These are phyloP conservation scores for Periconia digitata DNA, from an alignment of 2,329 filamentous ascomycete species.

Conservation along the genomic window DNA sequence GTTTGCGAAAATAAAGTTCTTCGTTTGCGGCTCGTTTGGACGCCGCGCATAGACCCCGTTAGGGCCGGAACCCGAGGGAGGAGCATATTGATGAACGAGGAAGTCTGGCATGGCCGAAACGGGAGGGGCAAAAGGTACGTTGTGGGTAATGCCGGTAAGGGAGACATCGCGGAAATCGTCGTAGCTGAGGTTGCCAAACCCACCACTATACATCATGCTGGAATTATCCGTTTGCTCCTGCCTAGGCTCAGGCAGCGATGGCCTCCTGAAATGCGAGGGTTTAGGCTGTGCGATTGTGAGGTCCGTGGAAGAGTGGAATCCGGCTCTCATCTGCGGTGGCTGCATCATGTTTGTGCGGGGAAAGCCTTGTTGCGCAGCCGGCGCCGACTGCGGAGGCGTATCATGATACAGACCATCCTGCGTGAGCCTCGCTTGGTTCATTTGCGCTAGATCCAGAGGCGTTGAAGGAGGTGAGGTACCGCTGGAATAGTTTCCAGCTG, in stretches of 20 bases:
- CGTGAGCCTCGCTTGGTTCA: conserved; percentile 30
- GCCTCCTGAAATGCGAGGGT: conserved; percentile 38
- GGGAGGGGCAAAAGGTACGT: conserved; percentile 37
- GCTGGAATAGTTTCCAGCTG: conserved; percentile 31
- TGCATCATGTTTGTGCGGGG: conserved; percentile 41
- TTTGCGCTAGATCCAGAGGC: conserved; percentile 39
- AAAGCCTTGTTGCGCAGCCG: conserved; percentile 52
- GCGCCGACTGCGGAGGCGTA: conserved; percentile 54
- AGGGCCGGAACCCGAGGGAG: conserved; percentile 44
- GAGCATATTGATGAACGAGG: conserved; percentile 51
- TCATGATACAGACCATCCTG: conserved; percentile 45
- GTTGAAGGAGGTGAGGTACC: conserved; percentile 50
- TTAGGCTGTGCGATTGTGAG: conserved; percentile 39
- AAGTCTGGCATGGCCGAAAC: conserved; percentile 40
- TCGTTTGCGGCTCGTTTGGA: conserved; percentile 38
- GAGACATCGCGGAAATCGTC: conserved; percentile 32
- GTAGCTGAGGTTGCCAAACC: conserved; percentile 27
- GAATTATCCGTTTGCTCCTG: conserved; percentile 25
- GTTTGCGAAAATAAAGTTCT: conserved; percentile 53
- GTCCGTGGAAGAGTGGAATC: conserved; percentile 38
- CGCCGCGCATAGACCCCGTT: conserved; percentile 29
- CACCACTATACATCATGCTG: conserved; percentile 26
- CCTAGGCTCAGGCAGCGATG: conserved; percentile 37
- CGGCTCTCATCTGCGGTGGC: conserved; percentile 33
- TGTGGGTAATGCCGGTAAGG: conserved; percentile 32